Evolutionary conservation across 2,329 filamentous ascomycete species (phyloP), one percentile per base, ranked within the genome.

Genomic region (Curvularia sp.): DNA sequence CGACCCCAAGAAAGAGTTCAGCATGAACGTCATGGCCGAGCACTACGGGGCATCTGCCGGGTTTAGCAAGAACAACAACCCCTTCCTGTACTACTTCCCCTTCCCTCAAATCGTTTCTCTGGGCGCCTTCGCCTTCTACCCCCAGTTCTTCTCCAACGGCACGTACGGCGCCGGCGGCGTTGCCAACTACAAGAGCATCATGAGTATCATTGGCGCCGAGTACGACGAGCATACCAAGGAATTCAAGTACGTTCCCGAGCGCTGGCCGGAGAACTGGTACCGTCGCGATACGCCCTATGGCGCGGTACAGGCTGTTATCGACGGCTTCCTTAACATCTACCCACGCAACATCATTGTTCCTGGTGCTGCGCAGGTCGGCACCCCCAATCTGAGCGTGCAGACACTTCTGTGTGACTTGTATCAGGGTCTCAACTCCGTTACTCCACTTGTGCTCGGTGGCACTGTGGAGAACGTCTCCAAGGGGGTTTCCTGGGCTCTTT

Each of bases 211-310:
- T 67, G 84, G 78, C 57, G 81, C 75, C 5, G 76, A 84, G 30
- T 76, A 79, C 24, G 78, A 78, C 22, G 60, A 71, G 38, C 69
- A 76, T 5, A 73, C 81, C 4, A 77, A 75, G 8, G 75, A 79
- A 48, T 84, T 84, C 65, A 79, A 78, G 15, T 71, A 77, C 20
- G 83, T 83, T 20, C 79, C 79, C 62, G 83, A 85, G 64, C 76
- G 77, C 12, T 84, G 85, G 54, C 83, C 83, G 0, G 78, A 82
- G 46, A 84, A 85, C 71, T 85, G 82, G 80, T 85, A 82, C 70
- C 77, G 79, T 47, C 74, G 74, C 3, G 74, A 78, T 0, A 72
- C 77, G 0, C 82, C 83, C 48, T 85, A 83, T 57, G 78, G 78
- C 24, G 71, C 83, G 7, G 68, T 82, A 2, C 72, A 66, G 42